Conservation (phyloP, 2,329 filamentous ascomycete genomes). For the Stagonosporopsis chrysanthemi region DNA sequence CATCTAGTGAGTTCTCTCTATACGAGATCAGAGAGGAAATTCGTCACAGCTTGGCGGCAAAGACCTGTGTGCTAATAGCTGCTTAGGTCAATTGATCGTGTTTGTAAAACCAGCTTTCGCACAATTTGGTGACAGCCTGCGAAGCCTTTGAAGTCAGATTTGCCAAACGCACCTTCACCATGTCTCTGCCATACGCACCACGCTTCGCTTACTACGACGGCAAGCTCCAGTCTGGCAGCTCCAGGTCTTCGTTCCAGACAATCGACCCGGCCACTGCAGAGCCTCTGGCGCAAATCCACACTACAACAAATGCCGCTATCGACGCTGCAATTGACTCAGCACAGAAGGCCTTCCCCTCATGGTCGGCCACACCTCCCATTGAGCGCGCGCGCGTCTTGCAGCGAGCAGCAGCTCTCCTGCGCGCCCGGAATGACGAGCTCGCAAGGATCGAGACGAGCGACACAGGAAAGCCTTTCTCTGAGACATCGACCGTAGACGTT, state of each 20-base stretch:
- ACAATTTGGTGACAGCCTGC: not conserved
- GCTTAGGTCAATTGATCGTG: not conserved
- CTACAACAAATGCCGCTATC: slow-evolving; percentile 71
- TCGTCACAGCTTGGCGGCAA: slow-evolving; percentile 9
- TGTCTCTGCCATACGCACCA: slow-evolving; percentile 55
- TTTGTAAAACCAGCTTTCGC: not conserved
- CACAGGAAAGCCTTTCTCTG: slow-evolving; percentile 84
- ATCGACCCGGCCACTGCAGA: slow-evolving; percentile 76
- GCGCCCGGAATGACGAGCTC: slow-evolving; percentile 79
- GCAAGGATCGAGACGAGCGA: slow-evolving; percentile 82
- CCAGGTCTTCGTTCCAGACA: slow-evolving; percentile 71
- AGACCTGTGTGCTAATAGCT: not conserved
- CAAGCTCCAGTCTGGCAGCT: slow-evolving; percentile 67
- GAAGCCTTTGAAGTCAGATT: not conserved
- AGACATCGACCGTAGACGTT: slow-evolving; percentile 85
- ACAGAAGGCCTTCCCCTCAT: slow-evolving; percentile 73
- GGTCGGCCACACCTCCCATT: slow-evolving; percentile 78
- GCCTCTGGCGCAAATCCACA: slow-evolving; percentile 74
- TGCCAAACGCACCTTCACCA: slow-evolving; percentile 20
- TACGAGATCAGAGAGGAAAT: not conserved
- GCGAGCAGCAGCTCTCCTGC: slow-evolving; percentile 75
- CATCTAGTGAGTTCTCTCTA: slow-evolving; percentile 7
- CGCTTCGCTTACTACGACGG: slow-evolving; percentile 80
- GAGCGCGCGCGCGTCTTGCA: slow-evolving; percentile 80
- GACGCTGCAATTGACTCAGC: slow-evolving; percentile 77